Base-by-base conservation (phyloP, 345 rosid species). In the Theobroma cacao region DNA sequence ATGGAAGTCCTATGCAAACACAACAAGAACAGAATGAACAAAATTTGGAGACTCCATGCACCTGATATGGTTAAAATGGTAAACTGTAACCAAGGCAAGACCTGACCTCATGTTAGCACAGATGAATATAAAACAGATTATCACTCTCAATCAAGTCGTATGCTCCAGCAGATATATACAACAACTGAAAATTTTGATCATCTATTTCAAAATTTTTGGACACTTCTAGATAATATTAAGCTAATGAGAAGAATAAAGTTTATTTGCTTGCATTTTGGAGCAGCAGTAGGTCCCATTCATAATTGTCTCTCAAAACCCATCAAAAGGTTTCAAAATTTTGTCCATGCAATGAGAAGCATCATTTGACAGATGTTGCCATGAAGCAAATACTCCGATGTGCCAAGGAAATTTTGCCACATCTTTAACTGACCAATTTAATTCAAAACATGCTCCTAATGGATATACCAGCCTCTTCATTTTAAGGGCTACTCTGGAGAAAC, bases 121-220 rank as follows among this genome's bases (percentile, higher is more conserved):
- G 69, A 31, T 15, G 52, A 40, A 73, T 26, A 74, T n/a, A 65
- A 20, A 63, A 72, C 60, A 55, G 31, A 18, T 65, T 65, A 36
- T 45, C 70, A 43, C 41, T 45, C 53, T 47, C 36, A 33, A 72
- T 72, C 70, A 64, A 71, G 64, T 81, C 75, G 72, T n/a, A 40
- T 64, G 74, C 68, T 53, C 62, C 20, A 45, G 62, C 22, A 13
- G 36, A 58, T 43, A 38, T 8, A 74, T 34, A 20, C 64, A 61
- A 45, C 18, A 61, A 38, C 15, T 12, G 48, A 47, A 20, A 20
- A 47, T 34, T 65, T 20, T 11, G 45, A 53, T 73, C 41, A 24
- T 38, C 40, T 30, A 22, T 47, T 40, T 24, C 36, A 76, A 36
- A 68, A 31, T 18, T 18, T 50, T 53, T 70, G 69, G 79, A 62